Evolutionary conservation across 805 yeast genomes (phyloP).

Genomic region (Spathaspora gorwiae): DNA sequence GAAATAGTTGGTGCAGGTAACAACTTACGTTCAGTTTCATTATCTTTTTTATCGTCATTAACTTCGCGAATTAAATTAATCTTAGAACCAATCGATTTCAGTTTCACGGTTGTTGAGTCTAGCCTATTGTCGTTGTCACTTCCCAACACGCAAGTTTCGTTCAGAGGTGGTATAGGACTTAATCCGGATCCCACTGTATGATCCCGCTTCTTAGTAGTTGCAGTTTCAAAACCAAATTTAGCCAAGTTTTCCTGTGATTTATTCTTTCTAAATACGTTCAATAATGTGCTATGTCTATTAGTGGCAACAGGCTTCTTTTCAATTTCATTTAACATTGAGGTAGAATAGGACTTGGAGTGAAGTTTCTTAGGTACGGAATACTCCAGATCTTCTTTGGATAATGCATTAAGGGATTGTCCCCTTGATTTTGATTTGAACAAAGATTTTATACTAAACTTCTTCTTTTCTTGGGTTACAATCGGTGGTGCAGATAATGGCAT

Average conservation of each 20-base stretch:
- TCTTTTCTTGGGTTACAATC: slow-evolving; percentile 14
- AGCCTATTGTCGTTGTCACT: no score
- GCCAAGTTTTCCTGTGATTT: slow-evolving; percentile 16
- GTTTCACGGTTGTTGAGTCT: no score
- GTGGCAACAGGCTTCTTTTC: neutral
- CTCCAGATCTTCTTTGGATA: neutral
- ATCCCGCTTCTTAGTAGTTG: neutral
- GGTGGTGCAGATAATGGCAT: neutral
- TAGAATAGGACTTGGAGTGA: slow-evolving; percentile 24
- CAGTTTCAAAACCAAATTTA: neutral
- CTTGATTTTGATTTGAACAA: slow-evolving; percentile 36
- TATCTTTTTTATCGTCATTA: slow-evolving; percentile 14
- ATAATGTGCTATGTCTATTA: slow-evolving; percentile 2
- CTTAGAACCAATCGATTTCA: neutral
- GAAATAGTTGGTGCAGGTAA: neutral
- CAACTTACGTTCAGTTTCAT: neutral
- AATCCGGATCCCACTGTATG: slow-evolving; percentile 6
- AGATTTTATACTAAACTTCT: slow-evolving; percentile 35
- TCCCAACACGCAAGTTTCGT: neutral
- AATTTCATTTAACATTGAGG: slow-evolving; percentile 14
- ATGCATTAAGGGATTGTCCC: slow-evolving; percentile 18
- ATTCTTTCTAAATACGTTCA: slow-evolving; percentile 19
- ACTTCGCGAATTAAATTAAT: slow-evolving; percentile 28
- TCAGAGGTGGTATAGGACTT: slow-evolving; percentile 6
- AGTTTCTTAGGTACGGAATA: slow-evolving; percentile 10